Conservation (phyloP, 73 alveolate genomes). For the Breviolum minutum region DNA sequence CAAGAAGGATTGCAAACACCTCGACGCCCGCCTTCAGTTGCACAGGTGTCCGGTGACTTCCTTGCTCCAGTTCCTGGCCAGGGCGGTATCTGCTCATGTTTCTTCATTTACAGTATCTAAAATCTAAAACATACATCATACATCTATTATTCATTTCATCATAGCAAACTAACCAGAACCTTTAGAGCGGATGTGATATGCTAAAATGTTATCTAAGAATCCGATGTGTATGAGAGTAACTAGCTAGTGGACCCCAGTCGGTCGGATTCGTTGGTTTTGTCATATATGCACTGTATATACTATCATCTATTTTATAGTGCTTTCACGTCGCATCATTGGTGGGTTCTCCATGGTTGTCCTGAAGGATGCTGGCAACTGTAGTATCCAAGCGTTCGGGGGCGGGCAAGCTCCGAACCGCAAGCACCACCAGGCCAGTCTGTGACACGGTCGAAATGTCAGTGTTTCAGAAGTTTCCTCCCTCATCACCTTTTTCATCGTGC, state of each 20-base stretch:
- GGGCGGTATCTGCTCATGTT: background rate
- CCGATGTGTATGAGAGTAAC: no score
- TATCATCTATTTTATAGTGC: background rate
- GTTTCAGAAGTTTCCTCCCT: background rate
- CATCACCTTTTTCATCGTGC: no score
- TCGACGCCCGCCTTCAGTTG: conserved; percentile 63
- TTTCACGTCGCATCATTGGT: background rate
- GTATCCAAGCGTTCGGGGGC: conserved; percentile 66
- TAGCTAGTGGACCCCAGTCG: no score
- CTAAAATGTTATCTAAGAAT: no score
- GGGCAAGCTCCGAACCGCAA: conserved; percentile 73
- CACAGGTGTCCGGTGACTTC: conserved; percentile 43
- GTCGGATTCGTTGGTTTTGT: no score
- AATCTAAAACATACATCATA: no score
- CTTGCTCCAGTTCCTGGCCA: conserved; percentile 44
- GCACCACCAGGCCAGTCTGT: conserved; percentile 15
- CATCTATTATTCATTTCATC: no score
- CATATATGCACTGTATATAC: no score
- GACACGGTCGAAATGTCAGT: background rate
- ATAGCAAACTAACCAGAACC: no score
- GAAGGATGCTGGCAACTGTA: conserved; percentile 4
- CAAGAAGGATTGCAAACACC: background rate
- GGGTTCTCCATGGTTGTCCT: background rate
- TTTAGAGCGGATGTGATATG: no score
- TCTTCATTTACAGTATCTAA: no score